Conservation (phyloP, 495 filamentous ascomycete species). For the Hypoxylon intermedium region DNA sequence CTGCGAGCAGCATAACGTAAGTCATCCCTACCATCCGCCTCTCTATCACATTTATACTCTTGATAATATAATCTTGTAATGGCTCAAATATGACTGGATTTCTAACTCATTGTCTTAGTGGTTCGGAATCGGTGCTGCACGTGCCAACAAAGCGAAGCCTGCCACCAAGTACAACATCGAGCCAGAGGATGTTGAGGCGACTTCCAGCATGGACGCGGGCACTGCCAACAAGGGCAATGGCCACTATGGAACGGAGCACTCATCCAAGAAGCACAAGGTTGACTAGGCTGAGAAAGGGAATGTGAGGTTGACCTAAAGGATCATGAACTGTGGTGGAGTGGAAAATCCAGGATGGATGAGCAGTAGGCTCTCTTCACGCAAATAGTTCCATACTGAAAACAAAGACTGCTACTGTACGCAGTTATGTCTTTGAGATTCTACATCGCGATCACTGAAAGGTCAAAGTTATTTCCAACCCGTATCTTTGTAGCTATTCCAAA, state of each 20-base stretch:
- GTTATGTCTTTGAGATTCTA: conserved; percentile 12
- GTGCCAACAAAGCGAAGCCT: too few relatives aligned
- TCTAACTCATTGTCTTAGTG: not conserved
- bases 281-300: too few relatives aligned
- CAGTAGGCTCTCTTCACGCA: too few relatives aligned
- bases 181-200: too few relatives aligned
- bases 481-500: conserved; percentile 24
- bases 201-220: too few relatives aligned
- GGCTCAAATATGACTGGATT: not conserved
- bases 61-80: not conserved
- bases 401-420: conserved; percentile 10
- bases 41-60: not conserved
- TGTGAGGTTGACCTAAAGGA: too few relatives aligned
- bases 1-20: not conserved
- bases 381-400: not conserved
- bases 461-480: not conserved
- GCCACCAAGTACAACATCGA: too few relatives aligned
- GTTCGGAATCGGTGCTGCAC: not conserved
- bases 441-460: conserved; percentile 14
- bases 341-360: too few relatives aligned
- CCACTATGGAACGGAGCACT: too few relatives aligned
- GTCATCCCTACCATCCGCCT: not conserved
- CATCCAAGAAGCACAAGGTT: too few relatives aligned
- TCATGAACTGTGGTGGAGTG: too few relatives aligned
- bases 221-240: too few relatives aligned